Evolutionary conservation across 2,329 filamentous ascomycete species (phyloP).

Genomic region (Calycina marina): DNA sequence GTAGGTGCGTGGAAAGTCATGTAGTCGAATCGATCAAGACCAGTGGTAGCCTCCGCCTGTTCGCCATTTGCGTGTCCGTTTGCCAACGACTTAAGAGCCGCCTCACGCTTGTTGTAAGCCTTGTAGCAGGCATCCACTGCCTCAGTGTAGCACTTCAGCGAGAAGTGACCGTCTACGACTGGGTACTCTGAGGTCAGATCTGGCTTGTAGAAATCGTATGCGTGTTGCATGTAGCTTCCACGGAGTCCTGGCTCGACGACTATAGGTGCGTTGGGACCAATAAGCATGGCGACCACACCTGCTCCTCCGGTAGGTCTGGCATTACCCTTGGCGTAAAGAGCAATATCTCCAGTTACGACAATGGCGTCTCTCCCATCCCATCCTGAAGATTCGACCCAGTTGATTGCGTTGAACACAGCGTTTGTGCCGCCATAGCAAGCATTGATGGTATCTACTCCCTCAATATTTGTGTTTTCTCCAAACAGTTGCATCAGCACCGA

Average conservation of each 20-base stretch:
- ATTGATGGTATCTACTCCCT: constrained; percentile 72
- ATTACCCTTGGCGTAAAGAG: constrained; percentile 71
- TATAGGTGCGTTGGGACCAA: constrained; percentile 65
- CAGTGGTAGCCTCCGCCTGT: constrained; percentile 14
- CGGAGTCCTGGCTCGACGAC: constrained; percentile 67
- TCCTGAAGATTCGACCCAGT: constrained; percentile 76
- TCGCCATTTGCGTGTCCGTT: constrained; percentile 38
- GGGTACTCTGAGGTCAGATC: constrained; percentile 80
- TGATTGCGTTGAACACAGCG: constrained; percentile 67
- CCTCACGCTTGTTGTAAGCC: constrained; percentile 63
- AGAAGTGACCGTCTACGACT: constrained; percentile 73
- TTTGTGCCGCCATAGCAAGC: constrained; percentile 82
- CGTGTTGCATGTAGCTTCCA: constrained; percentile 68
- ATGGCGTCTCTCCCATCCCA: constrained; percentile 77
- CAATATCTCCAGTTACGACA: constrained; percentile 70
- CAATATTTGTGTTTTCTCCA: constrained; percentile 68
- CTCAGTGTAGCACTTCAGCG: constrained; percentile 66
- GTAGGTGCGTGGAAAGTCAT: constrained; percentile 71
- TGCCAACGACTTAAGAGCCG: constrained; percentile 34
- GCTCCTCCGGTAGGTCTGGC: constrained; percentile 71
- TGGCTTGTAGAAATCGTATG: constrained; percentile 85
- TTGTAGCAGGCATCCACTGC: constrained; percentile 71
- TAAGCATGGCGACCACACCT: constrained; percentile 63
- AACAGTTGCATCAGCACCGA: constrained; percentile 80
- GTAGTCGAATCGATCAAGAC: constrained; percentile 70